Evolutionary conservation across 2,329 filamentous ascomycete genomes (phyloP).

Genomic region (Ceratocystis alfenasii): DNA sequence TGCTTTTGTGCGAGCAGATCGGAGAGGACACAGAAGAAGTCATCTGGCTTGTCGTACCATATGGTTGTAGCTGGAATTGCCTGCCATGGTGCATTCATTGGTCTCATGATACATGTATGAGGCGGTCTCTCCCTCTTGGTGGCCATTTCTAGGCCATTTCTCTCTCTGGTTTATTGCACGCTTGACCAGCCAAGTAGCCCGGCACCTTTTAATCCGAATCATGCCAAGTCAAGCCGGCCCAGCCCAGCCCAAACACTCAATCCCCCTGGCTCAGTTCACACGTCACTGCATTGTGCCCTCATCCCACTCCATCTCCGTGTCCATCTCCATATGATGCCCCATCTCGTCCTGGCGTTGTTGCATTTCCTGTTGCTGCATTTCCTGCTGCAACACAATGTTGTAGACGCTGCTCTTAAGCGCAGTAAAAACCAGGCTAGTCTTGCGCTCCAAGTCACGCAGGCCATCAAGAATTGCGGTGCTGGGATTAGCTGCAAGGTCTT

Average conservation of each 20-base stretch:
- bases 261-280: neutral
- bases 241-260: neutral
- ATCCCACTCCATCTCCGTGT: slow-evolving; percentile 21
- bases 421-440: slow-evolving; percentile 90
- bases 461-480: slow-evolving; percentile 77
- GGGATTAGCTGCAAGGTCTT: slow-evolving; percentile 55
- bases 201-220: neutral
- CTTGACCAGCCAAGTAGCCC: neutral
- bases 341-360: slow-evolving; percentile 26
- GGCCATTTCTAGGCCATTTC: neutral
- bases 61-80: neutral
- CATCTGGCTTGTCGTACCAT: neutral
- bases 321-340: slow-evolving; percentile 23
- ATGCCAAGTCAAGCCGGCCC: neutral
- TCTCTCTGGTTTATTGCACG: neutral
- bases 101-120: slow-evolving; percentile 4
- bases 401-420: slow-evolving; percentile 96
- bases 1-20: neutral
- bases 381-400: slow-evolving; percentile 95
- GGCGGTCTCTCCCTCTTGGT: neutral
- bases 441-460: slow-evolving; percentile 76
- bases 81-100: neutral
- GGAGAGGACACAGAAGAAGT: neutral
- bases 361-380: slow-evolving; percentile 42
- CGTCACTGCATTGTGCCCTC: slow-evolving; percentile 18